Evolutionary conservation across 2,329 filamentous ascomycete genomes (phyloP).

Genomic region (Colletotrichum kahawae): DNA sequence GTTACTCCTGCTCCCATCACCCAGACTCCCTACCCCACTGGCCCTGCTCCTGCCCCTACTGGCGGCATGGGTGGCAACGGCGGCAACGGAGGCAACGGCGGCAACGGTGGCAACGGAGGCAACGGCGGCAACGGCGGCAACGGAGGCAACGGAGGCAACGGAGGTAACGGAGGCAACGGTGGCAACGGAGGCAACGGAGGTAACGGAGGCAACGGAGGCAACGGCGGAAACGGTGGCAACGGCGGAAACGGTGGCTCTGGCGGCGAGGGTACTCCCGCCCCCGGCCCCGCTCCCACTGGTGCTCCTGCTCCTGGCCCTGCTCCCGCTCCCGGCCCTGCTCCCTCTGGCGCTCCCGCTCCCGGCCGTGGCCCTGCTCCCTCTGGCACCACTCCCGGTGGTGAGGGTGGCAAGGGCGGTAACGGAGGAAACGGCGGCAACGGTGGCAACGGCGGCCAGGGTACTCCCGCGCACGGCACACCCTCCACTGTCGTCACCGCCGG

Average conservation of each 20-base stretch:
- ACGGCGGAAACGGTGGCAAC: no score
- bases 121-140: background rate
- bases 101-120: background rate
- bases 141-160: background rate
- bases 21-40: background rate
- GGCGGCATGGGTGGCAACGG: background rate
- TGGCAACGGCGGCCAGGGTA: background rate
- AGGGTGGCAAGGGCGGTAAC: background rate
- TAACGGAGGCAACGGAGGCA: background rate
- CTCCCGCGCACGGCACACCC: background rate
- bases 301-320: background rate
- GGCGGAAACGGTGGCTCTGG: background rate
- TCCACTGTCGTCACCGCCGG: conserved; percentile 8
- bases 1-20: background rate
- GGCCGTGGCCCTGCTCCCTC: background rate
- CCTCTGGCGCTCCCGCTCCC: background rate
- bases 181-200: background rate
- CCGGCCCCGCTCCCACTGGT: background rate
- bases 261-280: background rate
- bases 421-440: background rate
- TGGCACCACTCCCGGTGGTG: background rate
- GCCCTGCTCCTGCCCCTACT: background rate
- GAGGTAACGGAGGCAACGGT: background rate
- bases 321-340: background rate
- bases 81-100: background rate